Evolutionary conservation across 2,329 filamentous ascomycete genomes (phyloP).

Genomic region (Neofusicoccum ribis): DNA sequence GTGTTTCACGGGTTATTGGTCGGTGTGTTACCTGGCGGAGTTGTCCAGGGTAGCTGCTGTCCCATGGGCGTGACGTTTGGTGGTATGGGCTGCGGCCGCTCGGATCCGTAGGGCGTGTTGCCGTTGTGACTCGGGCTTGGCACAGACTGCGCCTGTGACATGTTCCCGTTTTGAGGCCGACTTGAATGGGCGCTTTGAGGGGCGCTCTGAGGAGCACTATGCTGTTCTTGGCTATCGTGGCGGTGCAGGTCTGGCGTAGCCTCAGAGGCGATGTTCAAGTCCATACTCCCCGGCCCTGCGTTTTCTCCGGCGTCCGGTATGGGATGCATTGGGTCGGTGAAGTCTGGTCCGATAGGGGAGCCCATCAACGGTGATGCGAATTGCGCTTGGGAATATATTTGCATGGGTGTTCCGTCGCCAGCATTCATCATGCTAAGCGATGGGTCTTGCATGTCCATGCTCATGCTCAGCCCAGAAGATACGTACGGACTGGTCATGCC

Average conservation of each 20-base stretch:
- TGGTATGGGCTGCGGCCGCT: not conserved
- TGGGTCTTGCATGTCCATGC: constrained; percentile 44
- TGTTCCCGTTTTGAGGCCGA: not conserved
- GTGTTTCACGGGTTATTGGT: not conserved
- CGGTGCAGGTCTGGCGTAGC: constrained; percentile 10
- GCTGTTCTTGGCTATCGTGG: constrained; percentile 4
- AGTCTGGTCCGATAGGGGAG: constrained; percentile 43
- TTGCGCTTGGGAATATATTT: constrained; percentile 41
- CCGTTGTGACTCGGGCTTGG: not conserved
- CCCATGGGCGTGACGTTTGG: constrained; percentile 43
- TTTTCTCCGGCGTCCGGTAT: constrained; percentile 29
- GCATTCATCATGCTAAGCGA: constrained; percentile 35
- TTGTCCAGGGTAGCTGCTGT: constrained; percentile 19
- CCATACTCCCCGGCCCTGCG: constrained; percentile 4
- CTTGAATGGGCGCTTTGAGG: constrained; percentile 9
- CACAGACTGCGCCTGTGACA: not conserved
- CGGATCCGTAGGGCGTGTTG: constrained; percentile 2
- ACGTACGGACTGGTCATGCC: constrained; percentile 45
- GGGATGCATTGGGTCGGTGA: constrained; percentile 33
- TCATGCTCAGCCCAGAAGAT: constrained; percentile 42
- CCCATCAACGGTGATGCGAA: constrained; percentile 41
- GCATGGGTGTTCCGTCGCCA: constrained; percentile 36
- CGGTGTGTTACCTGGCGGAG: constrained; percentile 20
- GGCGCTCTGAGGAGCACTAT: not conserved
- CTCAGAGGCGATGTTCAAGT: constrained; percentile 15